A percentile compares a stretch with the other conserved stretches of the same genome.
These are phyloP conservation scores for Floccularia luteovirens DNA, from an alignment of 768 basidiomycete species.

Conservation along the genomic window DNA sequence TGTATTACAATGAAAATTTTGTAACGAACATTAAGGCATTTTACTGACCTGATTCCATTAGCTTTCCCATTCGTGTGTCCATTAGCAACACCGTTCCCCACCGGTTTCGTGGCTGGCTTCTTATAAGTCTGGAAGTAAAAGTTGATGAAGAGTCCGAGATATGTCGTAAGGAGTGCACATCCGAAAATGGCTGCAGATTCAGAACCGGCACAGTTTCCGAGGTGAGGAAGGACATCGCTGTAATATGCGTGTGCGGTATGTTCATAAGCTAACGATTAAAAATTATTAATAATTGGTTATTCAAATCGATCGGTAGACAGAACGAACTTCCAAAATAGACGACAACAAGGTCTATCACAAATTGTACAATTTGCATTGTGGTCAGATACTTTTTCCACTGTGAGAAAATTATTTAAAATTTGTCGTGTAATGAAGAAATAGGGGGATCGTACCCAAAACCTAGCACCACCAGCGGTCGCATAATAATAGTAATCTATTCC, in stretches of 20 bases:
- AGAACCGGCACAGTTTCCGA: slow-evolving; percentile 83
- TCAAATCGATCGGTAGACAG: not conserved
- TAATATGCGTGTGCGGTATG: slow-evolving; percentile 70
- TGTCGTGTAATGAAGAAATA: slow-evolving; percentile 2
- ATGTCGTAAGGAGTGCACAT: slow-evolving; percentile 80
- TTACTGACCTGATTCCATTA: slow-evolving; percentile 14
- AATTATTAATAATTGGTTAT: slow-evolving; percentile 2
- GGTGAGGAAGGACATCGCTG: slow-evolving; percentile 46
- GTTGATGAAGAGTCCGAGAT: slow-evolving; percentile 93
- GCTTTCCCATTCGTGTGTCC: slow-evolving; percentile 33
- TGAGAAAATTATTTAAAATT: slow-evolving; percentile 1
- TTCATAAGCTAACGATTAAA: slow-evolving; percentile 50
- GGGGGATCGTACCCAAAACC: slow-evolving; percentile 73
- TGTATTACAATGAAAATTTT: not conserved
- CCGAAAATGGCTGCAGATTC: slow-evolving; percentile 87
- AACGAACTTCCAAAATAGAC: slow-evolving; percentile 94
- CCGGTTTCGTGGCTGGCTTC: slow-evolving; percentile 41
- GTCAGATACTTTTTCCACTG: slow-evolving; percentile 99
- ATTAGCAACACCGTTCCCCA: slow-evolving; percentile 36
- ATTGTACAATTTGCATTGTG: slow-evolving; percentile 93
- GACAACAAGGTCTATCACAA: slow-evolving; percentile 82
- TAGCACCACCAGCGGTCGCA: slow-evolving; percentile 93
- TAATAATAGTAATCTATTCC: slow-evolving; percentile 94
- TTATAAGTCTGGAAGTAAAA: slow-evolving; percentile 86
- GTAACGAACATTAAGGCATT: not conserved